Percentiles rank a stretch among this genome's conserved stretches.
Evolutionary conservation across 2,329 filamentous ascomycete genomes (phyloP).

Genomic region (Trichoderma citrinoviride): DNA sequence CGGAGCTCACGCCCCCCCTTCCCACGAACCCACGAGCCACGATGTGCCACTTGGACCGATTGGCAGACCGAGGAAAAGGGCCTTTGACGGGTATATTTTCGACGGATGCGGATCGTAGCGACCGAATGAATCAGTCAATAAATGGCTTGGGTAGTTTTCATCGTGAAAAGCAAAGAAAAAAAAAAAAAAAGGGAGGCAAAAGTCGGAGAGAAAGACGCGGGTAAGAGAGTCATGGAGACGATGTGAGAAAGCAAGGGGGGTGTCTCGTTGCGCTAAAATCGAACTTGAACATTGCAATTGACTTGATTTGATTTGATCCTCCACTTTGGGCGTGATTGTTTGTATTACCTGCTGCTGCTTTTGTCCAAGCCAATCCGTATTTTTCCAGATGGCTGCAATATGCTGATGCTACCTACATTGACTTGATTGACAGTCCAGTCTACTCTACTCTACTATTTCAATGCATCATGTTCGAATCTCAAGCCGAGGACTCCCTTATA

Average conservation of each 20-base stretch:
- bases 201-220: neutral
- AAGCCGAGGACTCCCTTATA: too few species aligned
- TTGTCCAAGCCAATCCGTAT: neutral
- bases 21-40: neutral
- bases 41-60: slow-evolving; percentile 15
- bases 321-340: neutral
- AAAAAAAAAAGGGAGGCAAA: neutral
- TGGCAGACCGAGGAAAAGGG: slow-evolving; percentile 14
- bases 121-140: neutral
- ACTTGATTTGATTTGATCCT: neutral
- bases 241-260: neutral
- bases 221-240: neutral
- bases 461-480: too few species aligned
- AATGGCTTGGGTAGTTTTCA: neutral
- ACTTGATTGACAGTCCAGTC: too few species aligned
- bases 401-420: neutral
- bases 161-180: neutral
- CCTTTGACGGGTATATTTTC: neutral
- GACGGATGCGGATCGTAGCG: neutral
- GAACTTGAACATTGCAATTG: too few species aligned
- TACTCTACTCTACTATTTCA: too few species aligned
- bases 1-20: slow-evolving; percentile 8
- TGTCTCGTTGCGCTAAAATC: neutral
- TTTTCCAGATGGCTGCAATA: too few species aligned
- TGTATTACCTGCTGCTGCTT: neutral